Evolutionary conservation across 176 grass and related monocot genomes (phyloP), one percentile per base, ranked within the genome.

Genomic region (Musa beccarii): DNA sequence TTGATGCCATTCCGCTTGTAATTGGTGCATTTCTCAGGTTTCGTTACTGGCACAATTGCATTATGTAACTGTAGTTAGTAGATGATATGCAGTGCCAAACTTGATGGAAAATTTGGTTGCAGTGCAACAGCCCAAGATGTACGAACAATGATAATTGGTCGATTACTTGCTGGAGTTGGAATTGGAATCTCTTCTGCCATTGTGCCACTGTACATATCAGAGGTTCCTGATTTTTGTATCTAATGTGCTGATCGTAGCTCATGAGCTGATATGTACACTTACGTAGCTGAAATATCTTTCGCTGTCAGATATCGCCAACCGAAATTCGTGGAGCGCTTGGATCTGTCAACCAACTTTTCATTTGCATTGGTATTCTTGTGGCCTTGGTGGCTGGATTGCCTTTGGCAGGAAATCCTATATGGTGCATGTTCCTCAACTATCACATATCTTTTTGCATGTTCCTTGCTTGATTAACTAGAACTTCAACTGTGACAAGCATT

Each of bases 141-240:
- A 16, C 88, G 88, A 34, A 81, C 82, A 20, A 99, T 99, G 95
- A 94, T 99, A 81, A 86, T 99, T 82, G 95, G 95, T 19, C 84
- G 95, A 65, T 71, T 94, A 25, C 90, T 99, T 83, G 90, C 83
- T 85, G 95, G 95, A 75, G 72, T 99, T 84, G 95, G 95, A 77
- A 99, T 99, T 57, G 95, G 95, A 25, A 99, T 99, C 23, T 91
- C 95, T 76, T 99, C 95, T 78, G 95, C 86, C 19, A 86, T 99
- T 77, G 95, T 99, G n/a, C 95, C 95, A 59, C 95, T 99, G 76
- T 99, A 99, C 81, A 99, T 99, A 82, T 99, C 95, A 49, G 95
- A 99, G 95, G 95, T 99, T 79, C 8, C 34, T 63, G 75, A 55
- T 70, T 66, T 63, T 90, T 51, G 61, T 78, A 78, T 28, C 77